These are phyloP conservation scores for Helianthus tuberosus DNA, from an alignment of 129 eudicot genomes.

Conservation along the genomic window DNA sequence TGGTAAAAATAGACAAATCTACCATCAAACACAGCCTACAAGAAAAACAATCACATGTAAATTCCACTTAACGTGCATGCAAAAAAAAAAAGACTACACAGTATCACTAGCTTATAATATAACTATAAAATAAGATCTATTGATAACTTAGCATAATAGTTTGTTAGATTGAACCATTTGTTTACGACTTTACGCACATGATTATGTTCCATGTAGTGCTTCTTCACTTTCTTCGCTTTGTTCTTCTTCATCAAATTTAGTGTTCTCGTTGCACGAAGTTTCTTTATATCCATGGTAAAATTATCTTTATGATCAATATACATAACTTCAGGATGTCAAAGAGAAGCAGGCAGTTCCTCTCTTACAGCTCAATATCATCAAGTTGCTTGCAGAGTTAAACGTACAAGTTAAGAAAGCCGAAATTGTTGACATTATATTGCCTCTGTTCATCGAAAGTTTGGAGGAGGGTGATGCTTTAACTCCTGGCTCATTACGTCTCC, in stretches of 20 bases:
- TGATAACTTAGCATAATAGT: neutral
- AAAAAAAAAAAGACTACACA: neutral
- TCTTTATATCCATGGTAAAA: neutral
- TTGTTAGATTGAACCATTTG: neutral
- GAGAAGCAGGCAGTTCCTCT: slow-evolving; percentile 79
- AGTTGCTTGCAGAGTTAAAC: slow-evolving; percentile 82
- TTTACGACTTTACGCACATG: neutral
- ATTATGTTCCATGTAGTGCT: neutral
- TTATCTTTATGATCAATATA: slow-evolving; percentile 17
- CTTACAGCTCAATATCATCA: slow-evolving; percentile 79
- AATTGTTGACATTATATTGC: slow-evolving; percentile 86
- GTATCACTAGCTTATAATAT: neutral
- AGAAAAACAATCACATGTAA: too few species aligned
- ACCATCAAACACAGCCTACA: too few species aligned
- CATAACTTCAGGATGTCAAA: slow-evolving; percentile 62
- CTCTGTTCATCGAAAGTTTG: slow-evolving; percentile 81
- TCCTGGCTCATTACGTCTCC: slow-evolving; percentile 88
- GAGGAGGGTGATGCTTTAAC: slow-evolving; percentile 99
- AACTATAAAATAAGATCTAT: neutral
- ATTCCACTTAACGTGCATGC: too few species aligned
- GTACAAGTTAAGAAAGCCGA: slow-evolving; percentile 77
- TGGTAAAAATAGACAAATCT: too few species aligned
- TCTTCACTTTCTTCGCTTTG: slow-evolving; percentile 7
- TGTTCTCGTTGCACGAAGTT: neutral
- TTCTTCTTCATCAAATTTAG: neutral